Evolutionary conservation across 2,329 filamentous ascomycete genomes (phyloP), one percentile per base, ranked within the genome.

Genomic region (Exophiala spinifera): DNA sequence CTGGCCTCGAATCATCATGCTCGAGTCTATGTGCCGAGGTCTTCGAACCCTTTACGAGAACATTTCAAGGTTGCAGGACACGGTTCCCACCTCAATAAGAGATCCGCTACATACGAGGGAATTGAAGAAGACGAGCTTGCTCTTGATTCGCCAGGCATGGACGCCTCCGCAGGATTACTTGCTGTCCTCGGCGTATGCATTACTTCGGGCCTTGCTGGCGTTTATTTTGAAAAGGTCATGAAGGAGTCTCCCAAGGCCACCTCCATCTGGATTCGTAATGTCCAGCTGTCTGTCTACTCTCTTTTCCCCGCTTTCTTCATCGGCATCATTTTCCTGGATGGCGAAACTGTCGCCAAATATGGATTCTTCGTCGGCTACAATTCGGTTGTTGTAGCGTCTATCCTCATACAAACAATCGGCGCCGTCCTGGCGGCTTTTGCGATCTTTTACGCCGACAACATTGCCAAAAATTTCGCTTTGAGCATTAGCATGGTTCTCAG

Each of bases 311-410:
- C 91, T 1, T 77, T 96, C 0, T 84, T 97, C 53, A 79, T 95
- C 49, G 94, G 92, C 1, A 86, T 97, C 4, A 74, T 95, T 2
- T 88, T 89, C 73, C 88, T 90, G 60, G 94, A 99, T 63, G 94
- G 92, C 21, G 83, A 85, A 57, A 86, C 88, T 37, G 91, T 99
- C 60, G 80, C 86, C 21, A 83, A 87, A 69, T 84, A 89, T 59
- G 94, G 94, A 11, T 95, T 97, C 72, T 97, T 99, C 64, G 87
- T 88, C 53, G 94, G 94, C 2, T 99, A 97, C 73, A 96, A 95
- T 69, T 87, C 83, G 79, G 79, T 92, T 17, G 92, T 97, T 2
- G 96, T 91, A 91, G 78, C 84, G 4, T 88, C 91, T 3, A 88
- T 97, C 63, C 68, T 84, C 4, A 80, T 94, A 55, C 94, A 99